Evolutionary conservation across 2,329 filamentous ascomycete genomes (phyloP), one percentile per base, ranked within the genome.

Genomic region (Boeremia lycopersici): DNA sequence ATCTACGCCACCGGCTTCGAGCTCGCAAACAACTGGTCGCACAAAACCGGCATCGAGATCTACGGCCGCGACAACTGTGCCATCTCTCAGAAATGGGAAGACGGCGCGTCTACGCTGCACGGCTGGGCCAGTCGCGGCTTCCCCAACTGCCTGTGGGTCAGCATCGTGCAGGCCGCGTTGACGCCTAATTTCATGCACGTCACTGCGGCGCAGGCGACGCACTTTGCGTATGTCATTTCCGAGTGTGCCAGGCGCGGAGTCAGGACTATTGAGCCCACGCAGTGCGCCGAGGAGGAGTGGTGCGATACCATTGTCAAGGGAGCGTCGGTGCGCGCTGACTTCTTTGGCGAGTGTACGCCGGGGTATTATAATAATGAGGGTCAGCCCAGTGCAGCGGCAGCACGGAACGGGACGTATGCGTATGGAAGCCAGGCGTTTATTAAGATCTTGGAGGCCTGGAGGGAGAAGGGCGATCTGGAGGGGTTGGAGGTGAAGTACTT

Each of bases 111-210:
- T 0, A 86, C 84, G 0, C 73, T 86, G 0, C 84, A 86, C 65
- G 84, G 83, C 9, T 68, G 81, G 6, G 67, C 76, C 5, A 77
- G 73, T 0, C 70, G 73, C 57, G 77, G 75, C 0, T 86, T 86
- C 54, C 84, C 84, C 1, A 86, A 86, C 61, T 85, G 41, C 81
- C 84, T 76, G 78, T 80, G 61, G 67, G 70, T 35, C 1, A 56
- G 55, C 1, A 36, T 67, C 7, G 56, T 61, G 2, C 66, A 69
- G 25, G 64, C 59, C 4, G 63, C 59, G 5, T 33, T 68, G 12
- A 65, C 63, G 7, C 64, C 62, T 3, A 70, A 70, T 25, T 67
- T 65, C 49, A 68, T 67, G 62, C 62, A 67, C 25, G 48, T 69
- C 29, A 68, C 65, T 1, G 58, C 51, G 15, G 62, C 63, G 26